These are phyloP conservation scores for Gastrolobium bilobum DNA, from an alignment of 306 rosid genomes.

Conservation along the genomic window DNA sequence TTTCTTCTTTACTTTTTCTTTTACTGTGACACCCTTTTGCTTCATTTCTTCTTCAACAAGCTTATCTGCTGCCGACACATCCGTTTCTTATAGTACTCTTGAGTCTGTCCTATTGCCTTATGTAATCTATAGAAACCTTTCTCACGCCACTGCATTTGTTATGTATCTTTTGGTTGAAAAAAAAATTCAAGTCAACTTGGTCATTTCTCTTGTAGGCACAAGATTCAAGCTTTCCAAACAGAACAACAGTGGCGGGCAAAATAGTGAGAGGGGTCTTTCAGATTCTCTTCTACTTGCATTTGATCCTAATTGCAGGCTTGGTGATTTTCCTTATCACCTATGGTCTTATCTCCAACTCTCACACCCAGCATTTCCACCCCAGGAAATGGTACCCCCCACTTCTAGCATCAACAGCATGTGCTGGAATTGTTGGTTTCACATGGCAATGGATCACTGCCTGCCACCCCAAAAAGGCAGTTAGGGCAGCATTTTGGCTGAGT, in stretches of 20 bases:
- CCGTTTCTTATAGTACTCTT: constrained; percentile 29
- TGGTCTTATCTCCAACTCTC: constrained; percentile 54
- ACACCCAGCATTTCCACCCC: constrained; percentile 67
- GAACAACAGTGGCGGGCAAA: constrained; percentile 49
- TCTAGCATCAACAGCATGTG: constrained; percentile 56
- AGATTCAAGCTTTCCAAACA: constrained; percentile 49
- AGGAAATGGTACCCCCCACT: constrained; percentile 70
- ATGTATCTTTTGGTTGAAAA: constrained; percentile 24
- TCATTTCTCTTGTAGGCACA: constrained; percentile 52
- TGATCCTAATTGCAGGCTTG: constrained; percentile 54
- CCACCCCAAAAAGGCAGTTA: constrained; percentile 63
- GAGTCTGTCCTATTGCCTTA: constrained; percentile 6
- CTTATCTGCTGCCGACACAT: constrained; percentile 42
- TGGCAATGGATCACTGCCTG: constrained; percentile 65
- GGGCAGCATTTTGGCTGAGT: constrained; percentile 66
- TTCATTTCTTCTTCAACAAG: constrained; percentile 43
- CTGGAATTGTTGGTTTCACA: constrained; percentile 62
- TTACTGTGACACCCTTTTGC: constrained; percentile 41
- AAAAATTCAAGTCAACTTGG: constrained; percentile 17
- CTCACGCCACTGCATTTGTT: constrained; percentile 3
- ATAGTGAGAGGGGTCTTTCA: constrained; percentile 46
- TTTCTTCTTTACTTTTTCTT: constrained; percentile 44
- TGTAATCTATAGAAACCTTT: constrained; percentile 17
- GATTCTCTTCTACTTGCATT: constrained; percentile 61
- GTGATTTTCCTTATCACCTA: constrained; percentile 52